A percentile compares a stretch with the other conserved stretches of the same genome.
Conservation (phyloP, 305 asterid species). For the Ilex paraguariensis region DNA sequence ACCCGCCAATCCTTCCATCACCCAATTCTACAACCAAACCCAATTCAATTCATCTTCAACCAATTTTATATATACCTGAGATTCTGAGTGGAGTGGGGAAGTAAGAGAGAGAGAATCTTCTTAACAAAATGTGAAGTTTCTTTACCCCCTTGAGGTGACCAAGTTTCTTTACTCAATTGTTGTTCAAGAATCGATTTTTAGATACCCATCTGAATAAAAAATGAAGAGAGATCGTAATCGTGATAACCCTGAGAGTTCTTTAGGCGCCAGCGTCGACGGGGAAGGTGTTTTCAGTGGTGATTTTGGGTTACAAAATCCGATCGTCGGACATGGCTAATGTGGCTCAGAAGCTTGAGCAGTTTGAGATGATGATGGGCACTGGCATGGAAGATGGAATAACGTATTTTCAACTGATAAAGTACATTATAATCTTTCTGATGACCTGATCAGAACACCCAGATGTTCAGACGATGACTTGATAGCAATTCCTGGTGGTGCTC, state of each 20-base stretch:
- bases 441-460: neutral
- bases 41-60: too few relatives aligned
- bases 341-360: constrained; percentile 63
- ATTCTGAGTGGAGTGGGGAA: too few relatives aligned
- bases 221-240: constrained; percentile 77
- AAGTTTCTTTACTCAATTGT: constrained; percentile 54
- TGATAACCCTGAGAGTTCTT: constrained; percentile 21
- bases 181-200: constrained; percentile 8
- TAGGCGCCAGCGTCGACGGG: constrained; percentile 11
- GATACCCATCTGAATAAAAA: neutral
- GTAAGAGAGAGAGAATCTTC: too few relatives aligned
- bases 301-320: constrained; percentile 66
- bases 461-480: constrained; percentile 59
- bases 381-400: constrained; percentile 47
- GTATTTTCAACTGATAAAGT: constrained; percentile 42
- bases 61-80: too few relatives aligned
- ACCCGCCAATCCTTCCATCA: too few relatives aligned
- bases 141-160: constrained; percentile 44
- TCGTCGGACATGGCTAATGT: constrained; percentile 78
- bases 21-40: too few relatives aligned
- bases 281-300: constrained; percentile 55
- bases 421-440: constrained; percentile 72
- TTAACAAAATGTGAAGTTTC: too few relatives aligned
- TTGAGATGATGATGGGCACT: constrained; percentile 70
- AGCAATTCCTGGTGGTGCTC: constrained; percentile 73